Conservation (phyloP, 257 asterid species). For the Lycium barbarum region DNA sequence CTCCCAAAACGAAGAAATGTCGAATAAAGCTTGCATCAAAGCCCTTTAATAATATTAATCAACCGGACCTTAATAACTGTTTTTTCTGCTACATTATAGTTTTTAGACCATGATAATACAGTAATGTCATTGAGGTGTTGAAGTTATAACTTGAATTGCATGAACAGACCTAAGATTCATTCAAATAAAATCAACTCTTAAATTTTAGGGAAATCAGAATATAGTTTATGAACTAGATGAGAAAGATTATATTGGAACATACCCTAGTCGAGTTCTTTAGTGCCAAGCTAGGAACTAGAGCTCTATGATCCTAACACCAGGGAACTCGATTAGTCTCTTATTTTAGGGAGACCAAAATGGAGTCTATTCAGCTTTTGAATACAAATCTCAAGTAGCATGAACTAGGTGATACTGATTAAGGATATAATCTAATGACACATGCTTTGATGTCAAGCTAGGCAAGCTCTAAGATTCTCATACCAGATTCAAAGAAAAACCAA, state of each 20-base stretch:
- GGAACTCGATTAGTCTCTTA: background rate
- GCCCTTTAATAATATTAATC: background rate
- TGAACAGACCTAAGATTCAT: too few relatives aligned
- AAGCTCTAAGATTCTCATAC: background rate
- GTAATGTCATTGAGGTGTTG: too few relatives aligned
- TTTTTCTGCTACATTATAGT: too few relatives aligned
- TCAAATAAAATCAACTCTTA: too few relatives aligned
- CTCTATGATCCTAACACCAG: slow-evolving; percentile 17
- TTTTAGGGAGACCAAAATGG: background rate
- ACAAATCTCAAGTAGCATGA: background rate
- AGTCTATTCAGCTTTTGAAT: background rate
- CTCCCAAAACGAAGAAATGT: background rate
- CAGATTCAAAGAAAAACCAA: too few relatives aligned
- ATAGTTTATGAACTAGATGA: too few relatives aligned
- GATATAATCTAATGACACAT: background rate
- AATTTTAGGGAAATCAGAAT: too few relatives aligned
- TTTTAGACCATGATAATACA: too few relatives aligned
- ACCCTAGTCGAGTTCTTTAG: background rate
- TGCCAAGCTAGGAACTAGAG: background rate
- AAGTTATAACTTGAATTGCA: too few relatives aligned
- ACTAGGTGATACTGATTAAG: background rate
- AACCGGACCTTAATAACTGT: background rate
- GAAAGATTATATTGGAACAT: too few relatives aligned
- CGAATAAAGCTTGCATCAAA: background rate
- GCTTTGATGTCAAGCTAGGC: background rate